phyloP scores from a whole-genome alignment of 2,329 filamentous ascomycete genomes.

The Tolypocladium capitatum region DNA sequence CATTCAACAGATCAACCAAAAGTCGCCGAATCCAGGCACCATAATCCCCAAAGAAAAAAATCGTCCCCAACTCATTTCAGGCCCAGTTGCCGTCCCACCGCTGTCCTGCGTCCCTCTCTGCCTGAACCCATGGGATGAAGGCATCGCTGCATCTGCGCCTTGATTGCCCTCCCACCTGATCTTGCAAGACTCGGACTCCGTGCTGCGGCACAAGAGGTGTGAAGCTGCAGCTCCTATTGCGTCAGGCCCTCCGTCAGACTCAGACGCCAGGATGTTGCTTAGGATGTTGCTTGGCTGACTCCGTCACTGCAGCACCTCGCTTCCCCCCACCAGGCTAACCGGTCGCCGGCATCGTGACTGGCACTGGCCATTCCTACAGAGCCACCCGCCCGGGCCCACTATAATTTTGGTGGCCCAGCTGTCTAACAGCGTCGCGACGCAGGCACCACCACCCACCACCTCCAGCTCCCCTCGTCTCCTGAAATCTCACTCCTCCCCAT shows the following conservation, averaged over 20 bases:
- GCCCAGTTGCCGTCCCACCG: slow-evolving; percentile 1
- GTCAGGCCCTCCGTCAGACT: too few relatives aligned
- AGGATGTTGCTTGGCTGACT: neutral
- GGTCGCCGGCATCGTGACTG: slow-evolving; percentile 1
- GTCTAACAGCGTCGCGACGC: neutral
- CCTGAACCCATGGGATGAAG: too few relatives aligned
- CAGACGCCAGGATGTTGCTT: neutral
- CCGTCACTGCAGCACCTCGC: neutral
- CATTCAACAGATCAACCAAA: slow-evolving; percentile 8
- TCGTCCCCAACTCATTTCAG: slow-evolving; percentile 8
- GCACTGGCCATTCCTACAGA: slow-evolving; percentile 3
- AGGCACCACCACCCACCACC: neutral
- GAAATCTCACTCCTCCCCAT: slow-evolving; percentile 12
- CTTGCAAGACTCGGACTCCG: neutral
- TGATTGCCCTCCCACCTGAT: neutral
- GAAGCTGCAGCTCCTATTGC: neutral
- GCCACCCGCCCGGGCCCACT: slow-evolving; percentile 7
- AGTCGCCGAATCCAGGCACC: neutral
- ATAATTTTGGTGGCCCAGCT: slow-evolving; percentile 9
- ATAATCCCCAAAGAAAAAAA: slow-evolving; percentile 4
- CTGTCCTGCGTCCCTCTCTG: neutral
- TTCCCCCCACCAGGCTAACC: neutral
- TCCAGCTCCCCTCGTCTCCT: slow-evolving; percentile 7
- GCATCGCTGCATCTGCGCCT: neutral
- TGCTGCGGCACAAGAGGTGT: neutral